Conservation (phyloP, 345 rosid genomes). For the Carallia pectinifolia region DNA sequence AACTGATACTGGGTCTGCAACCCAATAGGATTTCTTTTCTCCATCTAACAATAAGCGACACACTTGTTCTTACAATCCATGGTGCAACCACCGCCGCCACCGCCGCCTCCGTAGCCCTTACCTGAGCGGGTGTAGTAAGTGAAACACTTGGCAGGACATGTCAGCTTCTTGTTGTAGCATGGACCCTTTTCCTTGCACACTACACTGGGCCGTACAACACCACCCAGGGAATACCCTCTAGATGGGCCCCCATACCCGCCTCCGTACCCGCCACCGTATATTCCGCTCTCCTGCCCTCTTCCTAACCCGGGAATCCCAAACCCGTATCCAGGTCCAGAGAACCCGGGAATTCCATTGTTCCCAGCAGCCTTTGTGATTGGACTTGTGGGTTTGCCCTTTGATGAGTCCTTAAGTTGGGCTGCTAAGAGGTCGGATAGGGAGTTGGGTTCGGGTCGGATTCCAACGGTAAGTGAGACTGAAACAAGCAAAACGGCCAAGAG, state of each 20-base stretch:
- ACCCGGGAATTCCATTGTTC: constrained; percentile 30
- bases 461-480: constrained; percentile 26
- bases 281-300: constrained; percentile 37
- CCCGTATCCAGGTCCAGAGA: constrained; percentile 47
- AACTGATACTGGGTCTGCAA: not conserved
- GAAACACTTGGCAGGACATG: constrained; percentile 91
- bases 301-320: constrained; percentile 50
- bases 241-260: constrained; percentile 57
- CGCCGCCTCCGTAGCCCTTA: constrained; percentile 79
- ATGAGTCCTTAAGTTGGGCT: constrained; percentile 1
- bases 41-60: constrained; percentile 64
- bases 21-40: not conserved
- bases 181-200: constrained; percentile 78
- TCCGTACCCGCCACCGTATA: constrained; percentile 61
- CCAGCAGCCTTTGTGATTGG: constrained; percentile 19
- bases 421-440: constrained; percentile 18
- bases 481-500: constrained; percentile 35
- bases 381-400: constrained; percentile 18
- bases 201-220: constrained; percentile 51
- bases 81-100: constrained; percentile 94
- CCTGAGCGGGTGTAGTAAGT: constrained; percentile 78
- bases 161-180: constrained; percentile 75
- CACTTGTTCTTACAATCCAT: constrained; percentile 93
- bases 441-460: constrained; percentile 44
- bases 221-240: constrained; percentile 64